A percentile compares a stretch with the other conserved stretches of the same genome.
phyloP scores from a whole-genome alignment of 495 filamentous ascomycete genomes.

The Penicillium maclennaniae region DNA sequence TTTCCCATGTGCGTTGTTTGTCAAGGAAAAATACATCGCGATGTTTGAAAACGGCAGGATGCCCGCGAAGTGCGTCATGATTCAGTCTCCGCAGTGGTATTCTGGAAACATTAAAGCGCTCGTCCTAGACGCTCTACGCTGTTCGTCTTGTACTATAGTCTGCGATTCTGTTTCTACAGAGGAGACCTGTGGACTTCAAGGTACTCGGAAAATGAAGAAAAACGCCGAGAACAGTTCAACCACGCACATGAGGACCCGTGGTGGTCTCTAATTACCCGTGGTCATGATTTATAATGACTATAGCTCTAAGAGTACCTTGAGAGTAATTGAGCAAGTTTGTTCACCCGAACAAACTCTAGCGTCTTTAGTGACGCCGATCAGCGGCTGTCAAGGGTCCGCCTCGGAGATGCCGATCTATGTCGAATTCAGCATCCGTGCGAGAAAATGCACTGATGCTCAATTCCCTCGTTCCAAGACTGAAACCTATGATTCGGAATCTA shows the following conservation, averaged over 20 bases:
- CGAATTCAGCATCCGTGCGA: background rate
- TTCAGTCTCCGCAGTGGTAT: constrained; percentile 9
- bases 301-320: constrained; percentile 28
- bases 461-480: background rate
- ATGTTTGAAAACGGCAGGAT: constrained; percentile 22
- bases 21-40: background rate
- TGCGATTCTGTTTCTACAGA: background rate
- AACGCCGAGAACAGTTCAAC: background rate
- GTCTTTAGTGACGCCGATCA: constrained; percentile 10
- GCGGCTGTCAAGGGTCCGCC: constrained; percentile 11
- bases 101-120: background rate
- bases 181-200: too few species aligned
- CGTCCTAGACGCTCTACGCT: constrained; percentile 4
- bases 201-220: background rate
- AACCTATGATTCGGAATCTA: background rate
- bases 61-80: constrained; percentile 6
- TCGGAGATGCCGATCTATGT: background rate
- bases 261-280: background rate
- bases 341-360: background rate
- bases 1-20: background rate
- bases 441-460: background rate
- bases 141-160: background rate
- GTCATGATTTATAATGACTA: too few species aligned
- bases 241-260: background rate
- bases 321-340: constrained; percentile 38